These are phyloP conservation scores for Fraxinus cuspidata DNA, from an alignment of 257 asterid genomes.

Conservation along the genomic window DNA sequence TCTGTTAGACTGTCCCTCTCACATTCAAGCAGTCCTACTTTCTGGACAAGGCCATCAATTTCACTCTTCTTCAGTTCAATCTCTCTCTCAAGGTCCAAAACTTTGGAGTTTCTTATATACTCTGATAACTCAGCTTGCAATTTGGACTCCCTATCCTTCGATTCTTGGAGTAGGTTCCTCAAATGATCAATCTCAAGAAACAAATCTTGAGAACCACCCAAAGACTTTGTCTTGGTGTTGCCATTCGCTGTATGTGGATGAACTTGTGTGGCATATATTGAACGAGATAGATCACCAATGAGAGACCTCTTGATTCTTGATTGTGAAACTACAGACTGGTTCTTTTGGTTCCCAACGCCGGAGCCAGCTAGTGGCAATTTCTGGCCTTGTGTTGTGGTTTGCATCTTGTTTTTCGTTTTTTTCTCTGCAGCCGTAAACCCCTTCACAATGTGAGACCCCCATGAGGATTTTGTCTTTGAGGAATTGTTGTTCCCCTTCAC, in stretches of 20 bases:
- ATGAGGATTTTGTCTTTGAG: constrained; percentile 70
- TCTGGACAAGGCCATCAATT: constrained; percentile 53
- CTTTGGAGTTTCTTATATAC: constrained; percentile 43
- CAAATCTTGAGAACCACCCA: constrained; percentile 60
- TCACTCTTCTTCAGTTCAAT: constrained; percentile 58
- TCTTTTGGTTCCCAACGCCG: constrained; percentile 45
- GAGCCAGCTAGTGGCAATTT: constrained; percentile 46
- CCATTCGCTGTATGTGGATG: constrained; percentile 54
- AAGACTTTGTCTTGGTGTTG: constrained; percentile 45
- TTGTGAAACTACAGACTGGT: constrained; percentile 34
- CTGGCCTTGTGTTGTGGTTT: constrained; percentile 51
- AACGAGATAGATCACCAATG: constrained; percentile 76
- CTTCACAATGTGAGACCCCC: constrained; percentile 85
- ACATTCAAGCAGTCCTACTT: constrained; percentile 53
- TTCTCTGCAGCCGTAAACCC: constrained; percentile 77
- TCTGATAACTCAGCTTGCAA: constrained; percentile 69
- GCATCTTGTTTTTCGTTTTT: constrained; percentile 61
- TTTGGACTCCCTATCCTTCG: constrained; percentile 70
- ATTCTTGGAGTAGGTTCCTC: constrained; percentile 79
- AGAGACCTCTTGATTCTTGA: constrained; percentile 81
- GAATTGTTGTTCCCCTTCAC: constrained; percentile 53
- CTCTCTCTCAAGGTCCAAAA: constrained; percentile 64
- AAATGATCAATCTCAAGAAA: constrained; percentile 82
- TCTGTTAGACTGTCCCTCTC: constrained; percentile 55
- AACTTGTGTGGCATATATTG: constrained; percentile 58